Evolutionary conservation across 2,329 filamentous ascomycete genomes (phyloP), one percentile per base, ranked within the genome.

Genomic region (Fusarium austroafricanum): DNA sequence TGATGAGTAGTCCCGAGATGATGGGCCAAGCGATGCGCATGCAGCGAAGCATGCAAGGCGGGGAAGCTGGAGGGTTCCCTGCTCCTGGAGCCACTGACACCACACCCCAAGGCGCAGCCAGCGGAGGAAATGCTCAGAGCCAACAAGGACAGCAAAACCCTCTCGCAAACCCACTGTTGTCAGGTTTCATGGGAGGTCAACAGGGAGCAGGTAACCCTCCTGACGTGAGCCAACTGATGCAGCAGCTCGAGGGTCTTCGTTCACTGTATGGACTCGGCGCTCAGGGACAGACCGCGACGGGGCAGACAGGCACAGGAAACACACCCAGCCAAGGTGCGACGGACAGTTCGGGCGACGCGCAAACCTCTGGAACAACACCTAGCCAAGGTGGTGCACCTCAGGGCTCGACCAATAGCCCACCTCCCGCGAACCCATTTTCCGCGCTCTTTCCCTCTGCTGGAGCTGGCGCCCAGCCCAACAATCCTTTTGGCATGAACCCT

Each of bases 51-150:
- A 84, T 90, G 81, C 85, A 83, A 43, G 86, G 84, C 55, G 83
- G 82, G 49, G 83, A 79, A 61, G 82, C 80, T 39, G 82, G 81
- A 40, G 83, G 88, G 7, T 98, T 99, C 77, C 94, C 96, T 14
- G 95, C 95, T 49, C 96, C 96, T 3, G 96, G 96, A 10, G 90
- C 91, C 20, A 98, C 95, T 35, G 94, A 97, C 78, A 96, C 89
- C 29, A 97, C 94, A 5, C 89, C 90, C 88, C 83, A 83, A 59
- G 75, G 75, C 61, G 71, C 79, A 74, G 70, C 79, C 40, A 70
- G 76, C 35, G 75, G 71, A 35, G 75, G 65, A 57, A 73, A 68
- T 37, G 56, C 67, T 3, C 79, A 76, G 70, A 76, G 77, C 67
- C 66, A 71, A 12, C 77, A 76, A 51, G 85, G 43, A 40, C 66